Evolutionary conservation across 2,329 filamentous ascomycete genomes (phyloP).

Genomic region (Chlorencoelia australis): DNA sequence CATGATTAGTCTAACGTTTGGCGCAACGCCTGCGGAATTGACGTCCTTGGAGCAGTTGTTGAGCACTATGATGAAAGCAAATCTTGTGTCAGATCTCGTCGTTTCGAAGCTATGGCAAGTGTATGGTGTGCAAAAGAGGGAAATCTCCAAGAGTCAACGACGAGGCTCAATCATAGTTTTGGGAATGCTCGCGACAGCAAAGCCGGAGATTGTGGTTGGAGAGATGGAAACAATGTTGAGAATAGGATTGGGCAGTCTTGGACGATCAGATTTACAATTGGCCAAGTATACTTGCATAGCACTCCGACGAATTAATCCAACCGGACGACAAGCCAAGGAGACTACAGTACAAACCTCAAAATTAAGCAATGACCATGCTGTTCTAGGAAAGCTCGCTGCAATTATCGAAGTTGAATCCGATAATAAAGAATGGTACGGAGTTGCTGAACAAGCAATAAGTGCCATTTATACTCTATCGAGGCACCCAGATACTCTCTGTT

Average conservation of each 20-base stretch:
- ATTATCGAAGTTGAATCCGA: slow-evolving; percentile 80
- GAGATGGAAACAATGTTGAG: slow-evolving; percentile 93
- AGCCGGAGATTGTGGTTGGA: slow-evolving; percentile 83
- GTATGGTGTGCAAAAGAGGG: slow-evolving; percentile 85
- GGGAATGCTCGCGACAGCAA: slow-evolving; percentile 90
- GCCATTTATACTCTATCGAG: slow-evolving; percentile 92
- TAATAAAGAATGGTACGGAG: slow-evolving; percentile 91
- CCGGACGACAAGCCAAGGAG: slow-evolving; percentile 68
- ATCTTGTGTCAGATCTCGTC: slow-evolving; percentile 75
- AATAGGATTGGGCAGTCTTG: slow-evolving; percentile 75
- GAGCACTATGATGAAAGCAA: slow-evolving; percentile 94
- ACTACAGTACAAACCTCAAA: slow-evolving; percentile 61
- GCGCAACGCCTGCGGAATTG: slow-evolving; percentile 85
- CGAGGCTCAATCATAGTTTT: slow-evolving; percentile 91
- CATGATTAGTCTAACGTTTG: slow-evolving; percentile 98
- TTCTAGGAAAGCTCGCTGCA: slow-evolving; percentile 68
- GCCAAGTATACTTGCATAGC: slow-evolving; percentile 96
- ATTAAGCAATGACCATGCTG: slow-evolving; percentile 83
- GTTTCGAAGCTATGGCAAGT: slow-evolving; percentile 94
- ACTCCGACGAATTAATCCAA: slow-evolving; percentile 79
- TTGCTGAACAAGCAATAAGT: slow-evolving; percentile 91
- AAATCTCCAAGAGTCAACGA: slow-evolving; percentile 84
- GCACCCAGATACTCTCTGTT: slow-evolving; percentile 87
- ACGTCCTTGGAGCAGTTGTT: slow-evolving; percentile 92
- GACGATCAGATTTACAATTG: slow-evolving; percentile 72